Evolutionary conservation across 2,329 filamentous ascomycete species (phyloP).

Genomic region (Lecanoromycetidae sp.): DNA sequence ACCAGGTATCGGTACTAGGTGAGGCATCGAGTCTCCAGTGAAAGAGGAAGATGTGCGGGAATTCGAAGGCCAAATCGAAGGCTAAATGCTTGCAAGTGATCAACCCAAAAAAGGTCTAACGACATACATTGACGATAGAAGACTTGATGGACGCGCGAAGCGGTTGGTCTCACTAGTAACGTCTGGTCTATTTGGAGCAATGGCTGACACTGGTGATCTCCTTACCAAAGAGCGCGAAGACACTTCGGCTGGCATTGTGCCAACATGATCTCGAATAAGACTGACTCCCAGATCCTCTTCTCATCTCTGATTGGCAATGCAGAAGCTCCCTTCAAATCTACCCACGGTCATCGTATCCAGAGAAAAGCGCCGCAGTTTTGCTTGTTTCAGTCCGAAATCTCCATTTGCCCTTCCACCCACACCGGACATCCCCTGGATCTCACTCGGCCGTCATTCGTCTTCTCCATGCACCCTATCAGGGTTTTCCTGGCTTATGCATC

Average conservation of each 20-base stretch:
- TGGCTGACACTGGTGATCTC: neutral
- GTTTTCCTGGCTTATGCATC: slow-evolving; percentile 10
- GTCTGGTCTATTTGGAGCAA: neutral
- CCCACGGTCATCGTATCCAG: too few species aligned
- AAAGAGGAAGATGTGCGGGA: too few species aligned
- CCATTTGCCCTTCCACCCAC: neutral
- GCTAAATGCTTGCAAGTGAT: too few species aligned
- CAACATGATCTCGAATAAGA: neutral
- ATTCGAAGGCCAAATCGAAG: too few species aligned
- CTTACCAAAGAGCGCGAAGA: neutral
- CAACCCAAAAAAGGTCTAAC: too few species aligned
- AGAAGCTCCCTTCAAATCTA: neutral
- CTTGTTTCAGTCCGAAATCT: too few species aligned
- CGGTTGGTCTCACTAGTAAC: slow-evolving; percentile 12
- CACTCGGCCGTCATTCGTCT: too few species aligned
- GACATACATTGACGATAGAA: neutral
- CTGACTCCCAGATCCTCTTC: too few species aligned
- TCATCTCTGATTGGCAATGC: too few species aligned
- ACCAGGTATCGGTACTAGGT: slow-evolving; percentile 55
- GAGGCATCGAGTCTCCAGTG: neutral
- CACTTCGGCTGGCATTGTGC: neutral
- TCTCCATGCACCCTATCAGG: neutral
- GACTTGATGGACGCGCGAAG: neutral
- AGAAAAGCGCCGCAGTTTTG: neutral
- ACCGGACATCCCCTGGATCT: too few species aligned